Conservation (phyloP, 306 rosid genomes). For the Pterocarpus macrocarpus region DNA sequence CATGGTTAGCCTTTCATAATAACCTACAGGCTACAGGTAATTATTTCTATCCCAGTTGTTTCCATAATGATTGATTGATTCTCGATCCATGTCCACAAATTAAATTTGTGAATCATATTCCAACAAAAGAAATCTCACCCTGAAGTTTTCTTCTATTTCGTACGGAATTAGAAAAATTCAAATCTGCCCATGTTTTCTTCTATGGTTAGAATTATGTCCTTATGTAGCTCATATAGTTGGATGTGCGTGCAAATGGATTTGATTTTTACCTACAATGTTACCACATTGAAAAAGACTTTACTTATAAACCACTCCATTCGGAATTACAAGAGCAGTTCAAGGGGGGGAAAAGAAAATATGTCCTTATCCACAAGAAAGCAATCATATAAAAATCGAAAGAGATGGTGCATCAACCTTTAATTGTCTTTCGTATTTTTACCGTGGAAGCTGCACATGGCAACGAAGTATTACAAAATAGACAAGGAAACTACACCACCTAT, state of each 20-base stretch:
- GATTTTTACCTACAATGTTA: too few species aligned
- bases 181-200: neutral
- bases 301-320: too few species aligned
- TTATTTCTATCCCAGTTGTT: too few species aligned
- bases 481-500: slow-evolving; percentile 18
- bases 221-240: too few species aligned
- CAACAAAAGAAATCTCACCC: neutral
- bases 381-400: neutral
- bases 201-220: neutral
- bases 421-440: neutral
- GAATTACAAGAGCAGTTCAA: neutral
- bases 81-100: too few species aligned
- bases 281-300: too few species aligned
- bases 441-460: slow-evolving; percentile 13
- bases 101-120: neutral
- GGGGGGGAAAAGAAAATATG: neutral
- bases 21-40: too few species aligned
- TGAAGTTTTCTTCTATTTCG: too few species aligned
- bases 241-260: too few species aligned
- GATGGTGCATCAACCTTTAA: neutral
- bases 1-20: too few species aligned
- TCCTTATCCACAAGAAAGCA: slow-evolving; percentile 16
- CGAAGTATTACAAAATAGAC: slow-evolving; percentile 21
- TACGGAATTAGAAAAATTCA: neutral
- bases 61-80: too few species aligned